Conservation (phyloP, 768 basidiomycete species). For the Crepidotus variabilis region DNA sequence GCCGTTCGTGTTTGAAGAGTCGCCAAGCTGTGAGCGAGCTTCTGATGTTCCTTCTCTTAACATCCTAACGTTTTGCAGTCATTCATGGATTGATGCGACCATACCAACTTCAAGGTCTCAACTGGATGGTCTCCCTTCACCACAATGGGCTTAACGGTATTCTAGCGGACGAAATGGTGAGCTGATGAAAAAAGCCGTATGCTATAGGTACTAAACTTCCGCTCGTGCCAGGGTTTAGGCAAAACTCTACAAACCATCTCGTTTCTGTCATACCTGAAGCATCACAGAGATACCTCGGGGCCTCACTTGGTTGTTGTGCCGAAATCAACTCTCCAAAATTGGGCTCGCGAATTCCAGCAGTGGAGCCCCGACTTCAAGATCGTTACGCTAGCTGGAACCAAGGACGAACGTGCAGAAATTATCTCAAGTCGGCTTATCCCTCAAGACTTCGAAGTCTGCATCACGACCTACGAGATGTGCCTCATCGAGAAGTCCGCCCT, state of each 20-base stretch:
- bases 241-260: slow-evolving; percentile 98
- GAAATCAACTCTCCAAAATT: slow-evolving; percentile 98
- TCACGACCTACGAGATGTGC: slow-evolving; percentile 97
- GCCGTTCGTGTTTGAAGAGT: slow-evolving; percentile 92
- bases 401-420: slow-evolving; percentile 84
- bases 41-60: background rate
- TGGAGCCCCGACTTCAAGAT: slow-evolving; percentile 91
- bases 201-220: background rate
- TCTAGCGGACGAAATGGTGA: slow-evolving; percentile 93
- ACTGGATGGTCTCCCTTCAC: slow-evolving; percentile 89
- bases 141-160: slow-evolving; percentile 98
- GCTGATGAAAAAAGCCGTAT: slow-evolving; percentile 1
- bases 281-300: slow-evolving; percentile 69
- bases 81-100: slow-evolving; percentile 88
- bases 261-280: slow-evolving; percentile 92
- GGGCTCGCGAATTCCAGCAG: slow-evolving; percentile 86
- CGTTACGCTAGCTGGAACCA: slow-evolving; percentile 78
- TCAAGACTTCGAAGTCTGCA: slow-evolving; percentile 88
- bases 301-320: slow-evolving; percentile 97
- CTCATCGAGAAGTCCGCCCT: slow-evolving; percentile 90
- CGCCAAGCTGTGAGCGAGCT: slow-evolving; percentile 71
- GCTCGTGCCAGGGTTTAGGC: slow-evolving; percentile 71
- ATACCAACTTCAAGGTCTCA: slow-evolving; percentile 86
- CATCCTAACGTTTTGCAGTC: slow-evolving; percentile 40
- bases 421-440: slow-evolving; percentile 77